These are phyloP conservation scores for Nitzschia putrida DNA, from an alignment of 108 stramenopile species.

Conservation along the genomic window DNA sequence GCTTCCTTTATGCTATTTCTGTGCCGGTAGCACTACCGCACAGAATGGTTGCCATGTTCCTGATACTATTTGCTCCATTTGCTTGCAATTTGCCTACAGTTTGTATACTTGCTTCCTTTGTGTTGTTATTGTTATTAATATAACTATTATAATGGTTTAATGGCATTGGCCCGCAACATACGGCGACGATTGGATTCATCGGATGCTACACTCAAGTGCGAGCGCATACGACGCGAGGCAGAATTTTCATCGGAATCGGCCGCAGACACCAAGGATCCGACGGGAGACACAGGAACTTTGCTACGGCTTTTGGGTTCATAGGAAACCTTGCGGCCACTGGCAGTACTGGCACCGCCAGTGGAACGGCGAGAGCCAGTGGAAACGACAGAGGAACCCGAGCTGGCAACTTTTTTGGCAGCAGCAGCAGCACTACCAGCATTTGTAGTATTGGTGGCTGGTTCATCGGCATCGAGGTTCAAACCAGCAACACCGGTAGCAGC, in stretches of 20 bases:
- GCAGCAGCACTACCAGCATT: not conserved
- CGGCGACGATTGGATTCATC: constrained; percentile 34
- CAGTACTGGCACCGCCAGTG: not conserved
- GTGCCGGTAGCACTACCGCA: no score
- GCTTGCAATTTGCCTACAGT: no score
- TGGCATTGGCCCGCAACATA: constrained; percentile 15
- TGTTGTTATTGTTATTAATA: not conserved
- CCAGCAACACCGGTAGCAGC: not conserved
- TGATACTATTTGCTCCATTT: no score
- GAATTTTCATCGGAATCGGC: not conserved
- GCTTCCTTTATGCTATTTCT: no score
- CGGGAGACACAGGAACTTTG: constrained; percentile 34
- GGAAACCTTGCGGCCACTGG: constrained; percentile 25
- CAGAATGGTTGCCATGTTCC: no score
- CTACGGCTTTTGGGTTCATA: constrained; percentile 21
- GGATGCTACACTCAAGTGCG: constrained; percentile 27
- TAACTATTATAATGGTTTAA: constrained; percentile 20
- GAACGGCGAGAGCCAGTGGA: not conserved
- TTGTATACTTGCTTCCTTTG: no score
- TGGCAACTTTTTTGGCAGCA: no score
- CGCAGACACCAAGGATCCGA: constrained; percentile 7
- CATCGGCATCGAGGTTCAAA: not conserved
- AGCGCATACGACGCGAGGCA: constrained; percentile 20
- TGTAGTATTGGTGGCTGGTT: not conserved
- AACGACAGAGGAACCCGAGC: not conserved